A percentile compares a stretch with the other conserved stretches of the same genome.
Evolutionary conservation across 192 early-diverging fungal species (phyloP).

Genomic region (Backusella luteola): DNA sequence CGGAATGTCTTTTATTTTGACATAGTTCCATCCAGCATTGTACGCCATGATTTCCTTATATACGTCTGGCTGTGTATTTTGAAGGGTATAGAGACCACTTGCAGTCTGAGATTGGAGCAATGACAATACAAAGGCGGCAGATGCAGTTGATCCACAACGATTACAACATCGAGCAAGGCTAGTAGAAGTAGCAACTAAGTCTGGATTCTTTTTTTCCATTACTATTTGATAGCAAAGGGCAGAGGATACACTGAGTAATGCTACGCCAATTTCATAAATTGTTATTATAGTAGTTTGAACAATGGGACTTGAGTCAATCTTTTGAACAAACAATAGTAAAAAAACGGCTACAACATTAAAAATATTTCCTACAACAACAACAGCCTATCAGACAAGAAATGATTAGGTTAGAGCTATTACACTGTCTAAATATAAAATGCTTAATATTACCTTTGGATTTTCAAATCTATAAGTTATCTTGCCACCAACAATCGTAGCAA

Average conservation of each 20-base stretch:
- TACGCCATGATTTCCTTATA: not conserved
- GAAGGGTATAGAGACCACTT: not conserved
- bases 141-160: not conserved
- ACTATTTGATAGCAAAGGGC: not conserved
- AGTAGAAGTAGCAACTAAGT: not conserved
- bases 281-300: not conserved
- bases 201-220: not conserved
- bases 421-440: too few species aligned
- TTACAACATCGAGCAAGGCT: not conserved
- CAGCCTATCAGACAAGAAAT: not conserved
- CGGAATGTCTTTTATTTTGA: not conserved
- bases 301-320: not conserved
- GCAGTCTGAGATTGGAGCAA: not conserved
- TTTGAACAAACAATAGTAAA: not conserved
- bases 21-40: not conserved
- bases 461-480: not conserved
- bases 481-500: not conserved
- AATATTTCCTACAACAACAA: not conserved
- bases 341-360: not conserved
- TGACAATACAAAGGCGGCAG: not conserved
- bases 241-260: not conserved
- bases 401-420: too few species aligned
- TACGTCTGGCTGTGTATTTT: not conserved
- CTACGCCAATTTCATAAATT: not conserved
- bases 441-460: not conserved